These are phyloP conservation scores for Eutrema japonicum DNA, from an alignment of 345 rosid genomes.

Conservation along the genomic window DNA sequence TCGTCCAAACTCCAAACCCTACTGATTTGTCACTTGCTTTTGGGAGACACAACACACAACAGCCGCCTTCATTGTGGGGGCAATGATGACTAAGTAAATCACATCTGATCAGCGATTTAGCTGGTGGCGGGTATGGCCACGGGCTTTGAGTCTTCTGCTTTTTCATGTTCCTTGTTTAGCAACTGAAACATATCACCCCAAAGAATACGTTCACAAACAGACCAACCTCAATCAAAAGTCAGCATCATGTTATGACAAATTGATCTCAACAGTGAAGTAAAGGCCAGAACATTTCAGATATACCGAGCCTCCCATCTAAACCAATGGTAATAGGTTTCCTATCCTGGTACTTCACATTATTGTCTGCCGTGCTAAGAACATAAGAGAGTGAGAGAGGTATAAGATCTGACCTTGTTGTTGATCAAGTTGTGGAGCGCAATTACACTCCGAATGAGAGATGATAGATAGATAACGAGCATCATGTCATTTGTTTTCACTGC, in stretches of 20 bases:
- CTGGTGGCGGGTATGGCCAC: conserved; percentile 53
- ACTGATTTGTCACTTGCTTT: conserved; percentile 6
- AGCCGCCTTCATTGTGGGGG: conserved; percentile 11
- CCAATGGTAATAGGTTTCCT: background rate
- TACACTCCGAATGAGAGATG: conserved; percentile 80
- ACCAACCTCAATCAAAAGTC: background rate
- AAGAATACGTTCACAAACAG: conserved; percentile 6
- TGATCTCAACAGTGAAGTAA: no score
- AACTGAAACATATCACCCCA: conserved; percentile 54
- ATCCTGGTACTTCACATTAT: background rate
- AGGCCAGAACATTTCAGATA: background rate
- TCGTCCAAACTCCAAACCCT: background rate
- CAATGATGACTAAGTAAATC: conserved; percentile 31
- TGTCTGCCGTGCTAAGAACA: conserved; percentile 3
- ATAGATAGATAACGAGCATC: conserved; percentile 85
- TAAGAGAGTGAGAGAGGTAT: background rate
- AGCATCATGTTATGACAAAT: background rate
- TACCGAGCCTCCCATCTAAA: background rate
- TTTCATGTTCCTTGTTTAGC: conserved; percentile 89
- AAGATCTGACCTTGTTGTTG: conserved; percentile 74
- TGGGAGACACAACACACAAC: conserved; percentile 28
- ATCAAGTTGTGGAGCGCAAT: conserved; percentile 96
- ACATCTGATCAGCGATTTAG: conserved; percentile 24
- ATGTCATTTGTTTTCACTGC: conserved; percentile 91
- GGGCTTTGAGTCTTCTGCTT: conserved; percentile 78